Evolutionary conservation across 768 basidiomycete genomes (phyloP).

Genomic region (Hygrocybe coccinea): DNA sequence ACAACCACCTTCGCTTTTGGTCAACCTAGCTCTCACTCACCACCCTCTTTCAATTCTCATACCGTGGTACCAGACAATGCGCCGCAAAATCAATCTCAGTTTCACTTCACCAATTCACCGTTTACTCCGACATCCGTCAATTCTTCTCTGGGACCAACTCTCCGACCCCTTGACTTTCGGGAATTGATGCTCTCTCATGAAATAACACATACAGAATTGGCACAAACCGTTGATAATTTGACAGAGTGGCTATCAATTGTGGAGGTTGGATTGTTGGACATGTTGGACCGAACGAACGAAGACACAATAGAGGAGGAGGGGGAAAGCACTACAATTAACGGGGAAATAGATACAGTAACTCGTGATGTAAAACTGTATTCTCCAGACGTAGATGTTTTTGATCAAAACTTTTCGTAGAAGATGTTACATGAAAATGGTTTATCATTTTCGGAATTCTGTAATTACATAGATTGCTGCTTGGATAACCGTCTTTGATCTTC

Average conservation of each 20-base stretch:
- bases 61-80: constrained; percentile 21
- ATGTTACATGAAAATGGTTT: no score
- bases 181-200: constrained; percentile 46
- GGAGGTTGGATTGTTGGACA: constrained; percentile 61
- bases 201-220: constrained; percentile 64
- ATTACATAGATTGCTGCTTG: no score
- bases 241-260: constrained; percentile 70
- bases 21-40: constrained; percentile 29
- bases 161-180: constrained; percentile 68
- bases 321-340: constrained; percentile 27
- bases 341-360: neutral
- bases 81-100: constrained; percentile 21
- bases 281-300: constrained; percentile 51
- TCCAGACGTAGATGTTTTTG: no score
- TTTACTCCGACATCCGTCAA: constrained; percentile 29
- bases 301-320: constrained; percentile 65
- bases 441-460: no score
- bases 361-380: no score
- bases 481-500: no score
- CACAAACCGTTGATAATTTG: constrained; percentile 68
- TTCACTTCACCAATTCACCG: constrained; percentile 27
- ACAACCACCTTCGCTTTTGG: constrained; percentile 35
- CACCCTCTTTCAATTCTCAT: constrained; percentile 26
- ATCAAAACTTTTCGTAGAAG: no score
- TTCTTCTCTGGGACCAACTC: constrained; percentile 36